Base-by-base conservation (phyloP, 2,329 filamentous ascomycete genomes). In the Boeremia lycopersici region DNA sequence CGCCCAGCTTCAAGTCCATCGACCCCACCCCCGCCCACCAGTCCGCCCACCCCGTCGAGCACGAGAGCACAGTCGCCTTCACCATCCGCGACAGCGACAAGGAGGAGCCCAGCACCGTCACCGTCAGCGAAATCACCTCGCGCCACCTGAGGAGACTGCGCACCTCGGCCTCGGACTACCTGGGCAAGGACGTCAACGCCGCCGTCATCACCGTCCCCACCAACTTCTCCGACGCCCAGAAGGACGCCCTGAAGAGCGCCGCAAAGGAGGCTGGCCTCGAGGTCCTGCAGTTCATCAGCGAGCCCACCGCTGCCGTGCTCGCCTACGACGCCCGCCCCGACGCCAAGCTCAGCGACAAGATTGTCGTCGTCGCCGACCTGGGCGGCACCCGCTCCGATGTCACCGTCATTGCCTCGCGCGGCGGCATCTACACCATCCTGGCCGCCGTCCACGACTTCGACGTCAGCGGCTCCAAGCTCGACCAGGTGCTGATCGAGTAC, bases 391-490 rank as follows among this genome's bases (percentile, higher is more conserved):
- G 93, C 67, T 96, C 92, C 25, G 95, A 99, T 74, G 89, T 96
- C 52, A 86, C 93, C 38, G 89, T 99, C 44, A 81, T 99, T 62
- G 91, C 93, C 61, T 96, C 90, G 70, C 87, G 93, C 76, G 92
- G 92, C 60, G 95, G 95, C 73, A 93, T 98, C 82, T 98, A 98
- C 84, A 97, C 91, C 57, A 87, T 97, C 68, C 84, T 99, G 54
- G 92, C 95, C 17, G 96, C 93, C 11, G 86, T 89, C 28, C 95
- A 98, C 80, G 95, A 99, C 81, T 97, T 96, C 78, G 93, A 98
- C 72, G 90, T 93, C 65, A 88, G 90, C 52, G 95, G 95, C 71
- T 83, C 86, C 31, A 87, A 92, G 63, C 83, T 99, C 53, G 95
- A 99, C 80, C 85, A 95, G 75, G 89, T 93, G 44, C 84, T 99